Base-by-base conservation (phyloP, 2,329 filamentous ascomycete species). In the Aspergillus carbonarius region DNA sequence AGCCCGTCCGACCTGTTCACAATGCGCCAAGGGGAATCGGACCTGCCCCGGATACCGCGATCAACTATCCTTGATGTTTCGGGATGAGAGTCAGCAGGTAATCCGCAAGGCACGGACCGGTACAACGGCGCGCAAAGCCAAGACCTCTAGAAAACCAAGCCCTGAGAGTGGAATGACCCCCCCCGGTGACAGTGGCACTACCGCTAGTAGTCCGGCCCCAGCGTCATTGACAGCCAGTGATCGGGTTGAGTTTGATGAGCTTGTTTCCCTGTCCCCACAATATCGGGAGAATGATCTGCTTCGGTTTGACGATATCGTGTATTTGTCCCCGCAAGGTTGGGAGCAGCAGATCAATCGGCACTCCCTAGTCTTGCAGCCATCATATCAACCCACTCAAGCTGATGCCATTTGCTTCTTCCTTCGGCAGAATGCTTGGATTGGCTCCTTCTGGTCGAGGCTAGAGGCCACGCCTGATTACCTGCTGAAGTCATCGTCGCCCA, bases 11-110 rank as follows among this genome's bases (percentile, higher is more conserved):
- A 79, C 83, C 66, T 88, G 86, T 67, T 84, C 84, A 23, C 85
- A 88, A 77, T 88, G 86, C 68, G 75, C 82, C 46, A 83, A 85
- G 40, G 81, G 85, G 47, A 80, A 81, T 66, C 84, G 85, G 71
- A 80, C 77, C 66, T 88, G 86, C 64, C 84, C 85, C 18, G 86
- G 86, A 6, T 88, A 88, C 66, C 80, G 86, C 63, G 85, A 88
- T 62, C 83, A 86, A 70, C 74, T 88, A 34, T 85, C 85, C 32
- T 76, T 88, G 58, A 83, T 88, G 81, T 88, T 88, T 69, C 83
- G 85, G 37, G 85, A 88, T 74, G 85, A 88, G 73, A 88, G 83
- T 66, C 82, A 78, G 64, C 84, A 86, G 66, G 85, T 88, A 47
- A 82, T 85, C 25, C 80, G 80, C 61, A 87, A 85, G 68, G 25